A percentile compares a stretch with the other conserved stretches of the same genome.
These are phyloP conservation scores for Graphium sp. DNA, from an alignment of 2,329 filamentous ascomycete genomes.

Conservation along the genomic window DNA sequence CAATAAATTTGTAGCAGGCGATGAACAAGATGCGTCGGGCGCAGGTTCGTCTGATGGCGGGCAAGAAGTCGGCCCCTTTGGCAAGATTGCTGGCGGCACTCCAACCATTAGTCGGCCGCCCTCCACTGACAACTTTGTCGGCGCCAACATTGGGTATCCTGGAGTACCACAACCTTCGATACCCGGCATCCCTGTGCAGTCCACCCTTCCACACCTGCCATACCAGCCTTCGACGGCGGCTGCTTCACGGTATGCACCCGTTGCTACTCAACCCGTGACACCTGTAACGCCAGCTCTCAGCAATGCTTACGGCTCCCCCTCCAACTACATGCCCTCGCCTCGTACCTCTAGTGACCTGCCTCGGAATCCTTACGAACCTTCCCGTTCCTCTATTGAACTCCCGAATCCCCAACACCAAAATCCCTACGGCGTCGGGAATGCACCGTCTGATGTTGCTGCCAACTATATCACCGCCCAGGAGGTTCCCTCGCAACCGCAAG, in stretches of 20 bases:
- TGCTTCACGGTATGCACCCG: constrained; percentile 32
- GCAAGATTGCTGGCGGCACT: constrained; percentile 59
- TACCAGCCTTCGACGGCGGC: constrained; percentile 9
- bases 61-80: constrained; percentile 60
- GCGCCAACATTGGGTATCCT: constrained; percentile 10
- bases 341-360: constrained; percentile 14
- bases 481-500: no score
- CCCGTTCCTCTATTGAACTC: constrained; percentile 3
- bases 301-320: constrained; percentile 11
- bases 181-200: constrained; percentile 9
- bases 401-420: no score
- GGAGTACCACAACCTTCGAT: constrained; percentile 11
- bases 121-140: constrained; percentile 55
- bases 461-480: no score
- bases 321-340: constrained; percentile 9
- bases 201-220: constrained; percentile 13
- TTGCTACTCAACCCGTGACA: constrained; percentile 11
- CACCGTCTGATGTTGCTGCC: no score
- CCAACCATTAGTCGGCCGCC: constrained; percentile 60
- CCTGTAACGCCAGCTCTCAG: constrained; percentile 7
- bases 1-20: constrained; percentile 89
- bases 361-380: constrained; percentile 19
- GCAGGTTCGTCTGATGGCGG: constrained; percentile 39
- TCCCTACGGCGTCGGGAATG: no score
- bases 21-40: constrained; percentile 64